Evolutionary conservation across 352 stramenopile genomes (phyloP).

Genomic region (Globisporangium abappressorium): DNA sequence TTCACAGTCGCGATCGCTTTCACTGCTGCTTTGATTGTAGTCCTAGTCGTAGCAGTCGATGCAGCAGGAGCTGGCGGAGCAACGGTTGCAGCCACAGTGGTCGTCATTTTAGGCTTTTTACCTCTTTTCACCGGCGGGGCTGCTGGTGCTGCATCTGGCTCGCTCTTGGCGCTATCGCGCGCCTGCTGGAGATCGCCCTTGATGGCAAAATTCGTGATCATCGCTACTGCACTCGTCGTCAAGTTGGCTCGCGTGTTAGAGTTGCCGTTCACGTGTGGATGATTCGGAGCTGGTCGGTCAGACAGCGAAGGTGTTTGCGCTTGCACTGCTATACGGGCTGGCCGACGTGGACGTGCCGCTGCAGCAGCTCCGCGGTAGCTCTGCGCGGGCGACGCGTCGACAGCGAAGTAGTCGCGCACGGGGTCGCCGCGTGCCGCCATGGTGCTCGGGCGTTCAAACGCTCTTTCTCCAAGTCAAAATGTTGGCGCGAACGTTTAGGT

Average conservation of each 20-base stretch:
- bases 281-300: not conserved
- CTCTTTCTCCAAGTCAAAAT: not conserved
- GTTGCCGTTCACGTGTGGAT: not conserved
- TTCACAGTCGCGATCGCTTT: not conserved
- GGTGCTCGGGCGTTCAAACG: not conserved
- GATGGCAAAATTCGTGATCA: not conserved
- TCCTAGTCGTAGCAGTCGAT: not conserved
- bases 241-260: not conserved
- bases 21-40: not conserved
- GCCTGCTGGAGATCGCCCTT: not conserved
- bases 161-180: not conserved
- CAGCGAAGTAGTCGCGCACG: conserved; percentile 18
- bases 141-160: not conserved
- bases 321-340: not conserved
- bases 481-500: conserved; percentile 6
- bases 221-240: not conserved
- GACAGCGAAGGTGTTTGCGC: not conserved
- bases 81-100: not conserved
- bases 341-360: not conserved
- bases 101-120: not conserved
- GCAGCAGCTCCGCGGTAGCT: not conserved
- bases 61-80: not conserved
- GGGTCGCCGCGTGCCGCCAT: conserved; percentile 11
- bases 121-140: not conserved
- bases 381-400: not conserved